These are phyloP conservation scores for Tricholoma bakamatsutake DNA, from an alignment of 768 basidiomycete genomes.

Conservation along the genomic window DNA sequence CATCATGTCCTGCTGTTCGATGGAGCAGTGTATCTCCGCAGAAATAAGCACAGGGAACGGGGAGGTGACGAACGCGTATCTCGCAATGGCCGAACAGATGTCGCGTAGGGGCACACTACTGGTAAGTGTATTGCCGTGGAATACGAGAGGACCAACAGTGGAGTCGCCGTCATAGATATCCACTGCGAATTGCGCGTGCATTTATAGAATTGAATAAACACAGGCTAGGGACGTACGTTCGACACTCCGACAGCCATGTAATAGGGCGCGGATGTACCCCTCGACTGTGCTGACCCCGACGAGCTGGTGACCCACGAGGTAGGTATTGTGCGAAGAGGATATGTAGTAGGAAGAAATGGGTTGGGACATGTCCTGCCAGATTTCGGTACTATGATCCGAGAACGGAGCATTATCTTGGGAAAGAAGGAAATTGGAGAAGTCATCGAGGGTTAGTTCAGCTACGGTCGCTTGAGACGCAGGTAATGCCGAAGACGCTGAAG, in stretches of 20 bases:
- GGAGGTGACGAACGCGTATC: conserved; percentile 87
- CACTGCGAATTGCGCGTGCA: conserved; percentile 39
- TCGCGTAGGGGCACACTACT: conserved; percentile 77
- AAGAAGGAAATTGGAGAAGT: conserved; percentile 73
- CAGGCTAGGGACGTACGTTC: conserved; percentile 56
- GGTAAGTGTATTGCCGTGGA: conserved; percentile 87
- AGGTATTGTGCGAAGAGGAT: conserved; percentile 90
- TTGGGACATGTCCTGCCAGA: conserved; percentile 82
- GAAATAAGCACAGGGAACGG: conserved; percentile 92
- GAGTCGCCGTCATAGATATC: conserved; percentile 89
- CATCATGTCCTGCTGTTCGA: conserved; percentile 75
- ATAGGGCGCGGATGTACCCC: conserved; percentile 85
- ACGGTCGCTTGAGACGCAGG: conserved; percentile 3
- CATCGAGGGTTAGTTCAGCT: conserved; percentile 45
- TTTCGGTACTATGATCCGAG: conserved; percentile 32
- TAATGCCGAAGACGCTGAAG: conserved; percentile 3
- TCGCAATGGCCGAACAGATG: conserved; percentile 75
- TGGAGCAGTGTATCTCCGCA: conserved; percentile 82
- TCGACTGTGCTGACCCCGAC: conserved; percentile 88
- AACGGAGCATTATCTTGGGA: conserved; percentile 69
- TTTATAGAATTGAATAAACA: neutral
- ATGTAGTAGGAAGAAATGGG: conserved; percentile 86
- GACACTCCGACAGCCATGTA: conserved; percentile 90
- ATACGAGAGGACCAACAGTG: conserved; percentile 66
- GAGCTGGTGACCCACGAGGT: conserved; percentile 81